Evolutionary conservation across 805 yeast genomes (phyloP), one percentile per base, ranked within the genome.

Genomic region (Ogataea sp.): DNA sequence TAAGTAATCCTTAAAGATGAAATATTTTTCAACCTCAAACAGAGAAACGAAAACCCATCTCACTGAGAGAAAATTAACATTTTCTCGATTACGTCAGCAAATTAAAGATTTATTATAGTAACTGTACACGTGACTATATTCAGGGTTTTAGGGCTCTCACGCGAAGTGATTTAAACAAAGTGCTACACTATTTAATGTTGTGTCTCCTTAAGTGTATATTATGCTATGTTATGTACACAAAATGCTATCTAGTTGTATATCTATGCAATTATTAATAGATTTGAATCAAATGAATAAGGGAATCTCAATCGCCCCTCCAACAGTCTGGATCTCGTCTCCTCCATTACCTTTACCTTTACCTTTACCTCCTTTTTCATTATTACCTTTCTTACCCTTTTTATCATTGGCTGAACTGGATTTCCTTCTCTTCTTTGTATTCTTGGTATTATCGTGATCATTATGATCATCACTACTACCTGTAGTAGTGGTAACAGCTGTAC

Each of bases 231-330:
- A 5, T 4, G 8, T 6, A n/a, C 14, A 6, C 21, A 17, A 13
- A 10, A n/a, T 17, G 13, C 9, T 6, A 26, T 9, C 8, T 9
- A 9, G 8, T 5, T 30, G 30, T 28, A 14, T 15, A 20, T 6
- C 13, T 30, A 16, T 39, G 30, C 23, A 21, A 10, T 9, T 16
- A 4, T 17, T 31, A 14, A 10, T 27, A 27, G n/a, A 27, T 30
- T 20, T 15, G 29, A 31, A 30, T 26, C 39, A 65, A 26, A 68
- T 53, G 42, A 68, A 69, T 20, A 69, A 51, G 1, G 74, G 74
- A 10, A 68, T 60, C 42, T 68, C 74, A 34, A 67, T 64, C 6
- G 69, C 70, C 10, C 69, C 70, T 11, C 69, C 69, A 29, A 62
- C 67, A 1, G 64, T 59, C 32, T 57, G 56, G n/a, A 58, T 27